Evolutionary conservation across 176 grass and related monocot genomes (phyloP).

Genomic region (Ensete glaucum): DNA sequence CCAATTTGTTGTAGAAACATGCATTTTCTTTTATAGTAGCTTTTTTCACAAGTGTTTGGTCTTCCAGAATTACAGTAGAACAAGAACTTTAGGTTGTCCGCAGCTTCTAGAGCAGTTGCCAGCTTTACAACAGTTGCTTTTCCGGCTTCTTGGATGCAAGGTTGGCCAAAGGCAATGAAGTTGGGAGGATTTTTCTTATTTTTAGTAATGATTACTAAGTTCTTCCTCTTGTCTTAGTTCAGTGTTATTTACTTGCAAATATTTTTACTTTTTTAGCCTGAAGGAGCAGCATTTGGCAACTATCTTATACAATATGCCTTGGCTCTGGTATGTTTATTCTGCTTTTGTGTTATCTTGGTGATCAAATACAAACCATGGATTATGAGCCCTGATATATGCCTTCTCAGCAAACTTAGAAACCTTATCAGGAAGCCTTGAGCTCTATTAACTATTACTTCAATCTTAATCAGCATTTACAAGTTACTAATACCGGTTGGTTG

Average conservation of each 20-base stretch:
- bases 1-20: not conserved
- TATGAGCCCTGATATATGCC: no score
- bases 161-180: conserved; percentile 18
- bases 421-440: no score
- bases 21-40: not conserved
- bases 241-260: not conserved
- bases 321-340: conserved; percentile 43
- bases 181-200: not conserved
- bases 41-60: not conserved
- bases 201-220: not conserved
- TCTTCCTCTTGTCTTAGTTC: not conserved
- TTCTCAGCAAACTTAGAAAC: no score
- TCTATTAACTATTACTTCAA: no score
- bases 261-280: conserved; percentile 47
- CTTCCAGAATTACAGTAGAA: conserved; percentile 72
- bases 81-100: conserved; percentile 46
- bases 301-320: conserved; percentile 81
- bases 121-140: conserved; percentile 70
- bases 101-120: conserved; percentile 84
- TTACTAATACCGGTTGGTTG: no score
- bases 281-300: conserved; percentile 77
- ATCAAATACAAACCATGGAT: no score
- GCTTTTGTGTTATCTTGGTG: not conserved
- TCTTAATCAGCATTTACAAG: no score
- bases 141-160: conserved; percentile 76